Evolutionary conservation across 208 protist species (phyloP), one percentile per base, ranked within the genome.

Genomic region (Acanthamoeba castellanii): DNA sequence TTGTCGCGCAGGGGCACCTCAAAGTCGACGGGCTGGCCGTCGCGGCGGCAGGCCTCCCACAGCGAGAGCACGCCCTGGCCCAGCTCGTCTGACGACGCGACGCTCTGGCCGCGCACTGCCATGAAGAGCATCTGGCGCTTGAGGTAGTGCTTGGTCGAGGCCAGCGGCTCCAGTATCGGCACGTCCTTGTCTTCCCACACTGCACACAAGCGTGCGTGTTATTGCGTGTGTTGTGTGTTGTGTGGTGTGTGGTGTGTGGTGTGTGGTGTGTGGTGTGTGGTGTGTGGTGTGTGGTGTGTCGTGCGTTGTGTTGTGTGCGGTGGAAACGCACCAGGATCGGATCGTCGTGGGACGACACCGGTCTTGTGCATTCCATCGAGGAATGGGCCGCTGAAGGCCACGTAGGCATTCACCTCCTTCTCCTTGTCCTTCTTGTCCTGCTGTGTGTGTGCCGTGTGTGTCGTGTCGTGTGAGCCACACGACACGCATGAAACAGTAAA

Each of bases 391-490:
- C 42, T 57, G 47, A 94, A 94, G 6, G 89, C 45, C 27, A 94
- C 55, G 16, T 59, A 82, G 27, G 68, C 27, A n/a, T 82, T 74
- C 25, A 94, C 68, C 34, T 92, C 85, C 85, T 94, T 94, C 18
- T 94, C 55, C 37, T 94, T 94, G n/a, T 94, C 66, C 22, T 94
- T 59, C 45, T 94, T 82, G 27, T 81, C 30, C n/a, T 94, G 8
- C 20, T 47, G 20, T 90, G 11, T 92, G 13, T 42, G 11, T 30
- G 20, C n/a, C 13, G 16, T 14, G 11, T 61, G 22, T 20, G 32
- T 32, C 52, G 13, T 42, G 11, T 70, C n/a, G 52, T 42, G 37
- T 42, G 37, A 42, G 18, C n/a, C n/a, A 78, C 34, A 20, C n/a
- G 34, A 78, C 34, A 42, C 13, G 18, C 70, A 45, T 13, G 0